These are phyloP conservation scores for Eimeria necatrix DNA, from an alignment of 169 alveolate genomes.

Conservation along the genomic window DNA sequence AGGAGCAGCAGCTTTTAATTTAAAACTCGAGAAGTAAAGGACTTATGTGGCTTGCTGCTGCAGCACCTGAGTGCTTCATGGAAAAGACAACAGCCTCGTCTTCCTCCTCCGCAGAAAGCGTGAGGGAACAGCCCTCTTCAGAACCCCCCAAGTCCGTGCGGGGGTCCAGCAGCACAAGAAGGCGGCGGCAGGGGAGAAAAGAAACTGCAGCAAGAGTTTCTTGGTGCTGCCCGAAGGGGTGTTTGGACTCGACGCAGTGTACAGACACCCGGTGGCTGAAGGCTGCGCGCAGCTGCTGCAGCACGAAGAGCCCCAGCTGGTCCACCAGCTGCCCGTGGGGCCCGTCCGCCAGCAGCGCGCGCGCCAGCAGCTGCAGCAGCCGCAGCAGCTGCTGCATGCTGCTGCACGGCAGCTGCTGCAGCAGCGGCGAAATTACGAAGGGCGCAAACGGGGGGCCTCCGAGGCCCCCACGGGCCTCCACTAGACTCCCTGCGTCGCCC, in stretches of 20 bases:
- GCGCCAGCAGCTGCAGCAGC: slow-evolving; percentile 77
- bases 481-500: neutral
- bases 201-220: slow-evolving; percentile 63
- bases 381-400: slow-evolving; percentile 71
- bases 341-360: slow-evolving; percentile 28
- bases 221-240: slow-evolving; percentile 78
- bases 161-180: slow-evolving; percentile 82
- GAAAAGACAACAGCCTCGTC: slow-evolving; percentile 19
- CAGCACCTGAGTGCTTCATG: slow-evolving; percentile 35
- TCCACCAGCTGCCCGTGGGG: slow-evolving; percentile 28
- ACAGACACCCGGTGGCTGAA: slow-evolving; percentile 70
- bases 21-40: neutral
- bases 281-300: slow-evolving; percentile 52
- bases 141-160: slow-evolving; percentile 80
- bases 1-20: neutral
- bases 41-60: neutral
- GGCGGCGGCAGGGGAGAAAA: slow-evolving; percentile 76
- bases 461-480: slow-evolving; percentile 73
- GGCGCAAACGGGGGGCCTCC: slow-evolving; percentile 70
- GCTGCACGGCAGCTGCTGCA: slow-evolving; percentile 68
- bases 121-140: slow-evolving; percentile 74
- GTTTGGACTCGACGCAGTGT: slow-evolving; percentile 76
- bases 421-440: slow-evolving; percentile 37
- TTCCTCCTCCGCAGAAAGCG: slow-evolving; percentile 68
- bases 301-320: slow-evolving; percentile 38